Evolutionary conservation across 352 stramenopile species (phyloP), one percentile per base, ranked within the genome.

Genomic region (Globisporangium paddicum): DNA sequence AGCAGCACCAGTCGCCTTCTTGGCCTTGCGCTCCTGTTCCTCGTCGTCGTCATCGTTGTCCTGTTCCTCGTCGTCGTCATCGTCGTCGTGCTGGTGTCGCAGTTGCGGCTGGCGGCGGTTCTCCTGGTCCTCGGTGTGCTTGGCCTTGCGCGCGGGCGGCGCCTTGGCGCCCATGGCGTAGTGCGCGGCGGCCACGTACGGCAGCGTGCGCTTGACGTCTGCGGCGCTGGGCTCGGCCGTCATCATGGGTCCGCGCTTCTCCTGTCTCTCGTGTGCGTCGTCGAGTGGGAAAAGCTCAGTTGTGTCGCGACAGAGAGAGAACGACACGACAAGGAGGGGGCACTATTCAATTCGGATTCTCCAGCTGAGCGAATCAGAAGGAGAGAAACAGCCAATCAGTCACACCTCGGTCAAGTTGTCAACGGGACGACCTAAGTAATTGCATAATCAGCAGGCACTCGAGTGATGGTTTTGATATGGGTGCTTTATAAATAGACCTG

Each of bases 171-270:
- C 60, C 51, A 23, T 56, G 60, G 67, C 75, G 68, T 30, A 68
- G 55, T 63, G 72, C 69, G 65, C 60, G 8, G 32, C 14, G 1
- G 32, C 23, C 14, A 45, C 55, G 62, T 62, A 65, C 6, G 55
- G 54, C 45, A 45, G 28, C 42, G 74, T 71, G 46, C 68, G 37
- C 56, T 75, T 73, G 23, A 83, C 70, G 72, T 78, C 71, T 47
- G 69, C 70, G 32, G 71, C 65, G 56, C 71, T 78, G 58, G 77
- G 75, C 68, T 86, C 73, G 42, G 76, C 64, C 32, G 76, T 83
- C 76, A 86, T 86, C 76, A 86, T 86, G 48, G 63, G 32, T 45
- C 26, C 51, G 37, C 32, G 32, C 50, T n/a, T 41, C 44, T 9
- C n/a, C n/a, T n/a, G n/a, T n/a, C 25, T 37, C 30, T 60, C 28